Evolutionary conservation across 257 asterid genomes (phyloP), one percentile per base, ranked within the genome.

Genomic region (Striga asiatica): DNA sequence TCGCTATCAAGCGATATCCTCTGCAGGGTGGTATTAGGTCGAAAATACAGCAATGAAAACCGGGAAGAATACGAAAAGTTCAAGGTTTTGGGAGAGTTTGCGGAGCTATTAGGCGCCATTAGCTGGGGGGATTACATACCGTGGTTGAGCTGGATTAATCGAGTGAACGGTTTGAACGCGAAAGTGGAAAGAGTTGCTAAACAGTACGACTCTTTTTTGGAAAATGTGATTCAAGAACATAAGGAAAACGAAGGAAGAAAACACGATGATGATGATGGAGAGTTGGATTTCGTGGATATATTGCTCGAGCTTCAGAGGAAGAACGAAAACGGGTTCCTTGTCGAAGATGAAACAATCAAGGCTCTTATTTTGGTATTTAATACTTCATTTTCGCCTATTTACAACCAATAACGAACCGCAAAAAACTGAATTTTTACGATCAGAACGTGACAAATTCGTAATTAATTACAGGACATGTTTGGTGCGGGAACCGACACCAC

Each of bases 391-490:
- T n/a, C n/a, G n/a, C n/a, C n/a, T n/a, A n/a, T n/a, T n/a, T n/a
- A n/a, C n/a, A n/a, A n/a, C n/a, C n/a, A n/a, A n/a, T n/a, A n/a
- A n/a, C n/a, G n/a, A n/a, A n/a, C n/a, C n/a, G n/a, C n/a, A n/a
- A n/a, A n/a, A n/a, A n/a, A n/a, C n/a, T n/a, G n/a, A n/a, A n/a
- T n/a, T n/a, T n/a, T n/a, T n/a, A n/a, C n/a, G n/a, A n/a, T n/a
- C n/a, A n/a, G n/a, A n/a, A n/a, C n/a, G n/a, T n/a, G n/a, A n/a
- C n/a, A n/a, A n/a, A n/a, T n/a, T n/a, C n/a, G n/a, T n/a, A n/a
- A n/a, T n/a, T n/a, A n/a, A n/a, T n/a, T n/a, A 38, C 57, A 79
- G 88, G 85, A 82, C 50, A 66, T 75, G 66, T 72, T 79, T 38
- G 64, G 62, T 1, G 88, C 56, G 16, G 88, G 93, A 52, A 74